These are phyloP conservation scores for Gloeophyllum trabeum DNA, from an alignment of 768 basidiomycete species.

Conservation along the genomic window DNA sequence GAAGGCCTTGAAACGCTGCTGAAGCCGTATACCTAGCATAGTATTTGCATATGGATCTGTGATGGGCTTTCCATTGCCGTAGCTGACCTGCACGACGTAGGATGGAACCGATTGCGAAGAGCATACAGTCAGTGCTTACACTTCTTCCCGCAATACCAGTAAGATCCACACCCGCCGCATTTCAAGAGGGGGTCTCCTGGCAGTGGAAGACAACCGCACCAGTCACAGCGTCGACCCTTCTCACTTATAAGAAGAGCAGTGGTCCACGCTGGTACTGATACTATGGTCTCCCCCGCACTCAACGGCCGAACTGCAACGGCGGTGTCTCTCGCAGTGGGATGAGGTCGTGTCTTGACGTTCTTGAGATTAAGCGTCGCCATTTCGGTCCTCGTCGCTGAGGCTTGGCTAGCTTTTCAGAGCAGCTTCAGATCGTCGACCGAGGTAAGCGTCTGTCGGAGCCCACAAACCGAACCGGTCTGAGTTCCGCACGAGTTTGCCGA, in stretches of 20 bases:
- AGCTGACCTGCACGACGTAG: constrained; percentile 41
- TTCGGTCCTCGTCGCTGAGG: too few relatives aligned
- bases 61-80: constrained; percentile 54
- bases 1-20: constrained; percentile 32
- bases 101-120: constrained; percentile 3
- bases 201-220: constrained; percentile 39
- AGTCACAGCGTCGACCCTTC: constrained; percentile 60
- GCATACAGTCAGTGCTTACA: constrained; percentile 32
- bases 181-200: constrained; percentile 18
- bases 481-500: too few relatives aligned
- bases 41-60: constrained; percentile 58
- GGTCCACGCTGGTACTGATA: constrained; percentile 32
- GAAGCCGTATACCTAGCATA: constrained; percentile 37
- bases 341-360: constrained; percentile 12
- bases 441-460: too few relatives aligned
- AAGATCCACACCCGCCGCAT: constrained; percentile 58
- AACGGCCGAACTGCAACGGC: constrained; percentile 30
- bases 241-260: constrained; percentile 39
- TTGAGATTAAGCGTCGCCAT: too few relatives aligned
- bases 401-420: too few relatives aligned
- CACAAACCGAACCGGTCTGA: too few relatives aligned
- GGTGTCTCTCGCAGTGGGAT: constrained; percentile 38
- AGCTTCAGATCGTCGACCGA: too few relatives aligned
- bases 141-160: constrained; percentile 59
- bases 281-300: constrained; percentile 34